Evolutionary conservation across 2,329 filamentous ascomycete genomes (phyloP).

Genomic region (Didymella pomorum): DNA sequence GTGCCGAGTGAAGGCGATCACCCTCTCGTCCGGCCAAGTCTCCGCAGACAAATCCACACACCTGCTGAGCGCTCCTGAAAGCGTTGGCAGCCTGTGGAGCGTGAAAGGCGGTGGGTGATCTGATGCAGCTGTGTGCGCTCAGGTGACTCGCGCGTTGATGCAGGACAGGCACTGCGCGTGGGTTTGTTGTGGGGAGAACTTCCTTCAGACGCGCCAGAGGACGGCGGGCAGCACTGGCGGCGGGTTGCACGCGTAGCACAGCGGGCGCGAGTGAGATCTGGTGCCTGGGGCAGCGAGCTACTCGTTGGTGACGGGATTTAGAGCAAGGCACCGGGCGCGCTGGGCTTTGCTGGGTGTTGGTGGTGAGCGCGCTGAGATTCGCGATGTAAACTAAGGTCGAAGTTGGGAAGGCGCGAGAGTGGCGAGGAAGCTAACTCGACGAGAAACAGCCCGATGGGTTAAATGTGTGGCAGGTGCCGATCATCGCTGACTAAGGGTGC

Average conservation of each 20-base stretch:
- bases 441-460: slow-evolving; percentile 24
- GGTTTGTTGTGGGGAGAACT: slow-evolving; percentile 25
- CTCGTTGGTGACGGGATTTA: slow-evolving; percentile 35
- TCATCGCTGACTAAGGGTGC: slow-evolving; percentile 35
- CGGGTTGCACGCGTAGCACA: slow-evolving; percentile 41
- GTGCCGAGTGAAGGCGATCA: slow-evolving; percentile 44
- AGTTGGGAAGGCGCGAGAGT: slow-evolving; percentile 48
- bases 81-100: slow-evolving; percentile 16
- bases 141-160: slow-evolving; percentile 28
- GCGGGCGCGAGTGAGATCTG: slow-evolving; percentile 36
- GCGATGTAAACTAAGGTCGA: slow-evolving; percentile 49
- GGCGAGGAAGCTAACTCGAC: slow-evolving; percentile 34
- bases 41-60: slow-evolving; percentile 28
- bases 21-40: slow-evolving; percentile 45
- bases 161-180: slow-evolving; percentile 17
- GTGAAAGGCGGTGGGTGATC: slow-evolving; percentile 23
- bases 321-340: slow-evolving; percentile 38
- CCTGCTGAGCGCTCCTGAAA: slow-evolving; percentile 14
- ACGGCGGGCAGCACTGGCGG: slow-evolving; percentile 33
- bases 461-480: slow-evolving; percentile 26
- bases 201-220: slow-evolving; percentile 29
- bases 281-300: slow-evolving; percentile 33
- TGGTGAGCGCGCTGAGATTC: slow-evolving; percentile 45
- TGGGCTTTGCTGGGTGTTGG: slow-evolving; percentile 26
- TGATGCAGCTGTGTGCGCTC: slow-evolving; percentile 28